phyloP scores from a whole-genome alignment of 768 basidiomycete species.

The Macrolepiota albuminosa region DNA sequence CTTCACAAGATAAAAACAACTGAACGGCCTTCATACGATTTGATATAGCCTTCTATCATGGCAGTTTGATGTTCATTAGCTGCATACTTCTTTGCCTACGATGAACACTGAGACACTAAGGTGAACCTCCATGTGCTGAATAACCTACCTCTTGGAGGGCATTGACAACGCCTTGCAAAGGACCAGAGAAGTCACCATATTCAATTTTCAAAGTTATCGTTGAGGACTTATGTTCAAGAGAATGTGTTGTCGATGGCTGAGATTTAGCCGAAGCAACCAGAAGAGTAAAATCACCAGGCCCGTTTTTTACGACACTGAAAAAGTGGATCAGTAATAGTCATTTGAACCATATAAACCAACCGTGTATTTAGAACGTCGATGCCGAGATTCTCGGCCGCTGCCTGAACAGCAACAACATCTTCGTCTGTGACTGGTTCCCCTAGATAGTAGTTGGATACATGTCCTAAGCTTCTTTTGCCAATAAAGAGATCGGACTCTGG shows the following conservation, averaged over 20 bases:
- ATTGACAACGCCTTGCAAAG: slow-evolving; percentile 47
- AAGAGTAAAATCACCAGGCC: slow-evolving; percentile 56
- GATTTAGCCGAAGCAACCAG: slow-evolving; percentile 66
- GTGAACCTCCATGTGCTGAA: neutral
- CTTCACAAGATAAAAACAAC: neutral
- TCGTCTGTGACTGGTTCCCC: slow-evolving; percentile 69
- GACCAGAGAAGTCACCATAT: slow-evolving; percentile 69
- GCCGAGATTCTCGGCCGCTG: slow-evolving; percentile 68
- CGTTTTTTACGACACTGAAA: slow-evolving; percentile 68
- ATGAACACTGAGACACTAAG: neutral
- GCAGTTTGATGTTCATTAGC: slow-evolving; percentile 67
- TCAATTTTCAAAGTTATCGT: slow-evolving; percentile 57
- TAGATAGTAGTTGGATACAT: slow-evolving; percentile 83
- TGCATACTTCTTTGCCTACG: slow-evolving; percentile 66
- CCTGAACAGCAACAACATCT: slow-evolving; percentile 74
- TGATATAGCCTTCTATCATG: slow-evolving; percentile 77
- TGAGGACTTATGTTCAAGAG: slow-evolving; percentile 36
- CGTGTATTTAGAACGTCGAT: slow-evolving; percentile 81
- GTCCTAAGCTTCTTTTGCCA: slow-evolving; percentile 74
- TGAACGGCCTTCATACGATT: slow-evolving; percentile 47
- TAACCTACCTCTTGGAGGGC: slow-evolving; percentile 53
- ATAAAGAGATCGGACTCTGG: slow-evolving; percentile 71
- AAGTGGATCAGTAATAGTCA: neutral
- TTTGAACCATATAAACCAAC: slow-evolving; percentile 27
- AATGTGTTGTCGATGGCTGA: slow-evolving; percentile 35